phyloP scores from a whole-genome alignment of 75 land plant species.

The Cryptomeria japonica region DNA sequence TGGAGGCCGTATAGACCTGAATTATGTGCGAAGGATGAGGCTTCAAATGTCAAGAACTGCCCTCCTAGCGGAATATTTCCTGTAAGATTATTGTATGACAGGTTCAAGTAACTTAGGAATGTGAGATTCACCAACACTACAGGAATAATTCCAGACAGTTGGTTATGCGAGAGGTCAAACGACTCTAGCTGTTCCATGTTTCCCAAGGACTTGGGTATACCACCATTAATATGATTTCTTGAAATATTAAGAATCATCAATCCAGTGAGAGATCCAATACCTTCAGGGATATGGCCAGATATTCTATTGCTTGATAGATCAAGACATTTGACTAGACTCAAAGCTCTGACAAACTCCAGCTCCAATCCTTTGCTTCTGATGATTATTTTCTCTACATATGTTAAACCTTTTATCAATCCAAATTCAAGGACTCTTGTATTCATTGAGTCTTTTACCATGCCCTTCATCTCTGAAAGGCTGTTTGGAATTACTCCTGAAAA shows the following conservation, averaged over 20 bases:
- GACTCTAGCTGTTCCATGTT: neutral
- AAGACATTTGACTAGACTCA: slow-evolving; percentile 39
- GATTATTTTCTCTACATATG: slow-evolving; percentile 32
- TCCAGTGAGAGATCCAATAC: slow-evolving; percentile 27
- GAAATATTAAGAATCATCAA: slow-evolving; percentile 51
- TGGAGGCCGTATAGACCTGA: slow-evolving; percentile 14
- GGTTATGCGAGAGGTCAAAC: slow-evolving; percentile 21
- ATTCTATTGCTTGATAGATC: slow-evolving; percentile 60
- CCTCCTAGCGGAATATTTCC: slow-evolving; percentile 12
- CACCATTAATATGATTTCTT: slow-evolving; percentile 17
- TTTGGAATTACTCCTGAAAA: neutral
- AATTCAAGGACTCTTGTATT: neutral
- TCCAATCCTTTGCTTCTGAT: slow-evolving; percentile 49
- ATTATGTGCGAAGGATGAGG: slow-evolving; percentile 13
- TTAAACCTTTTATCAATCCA: neutral
- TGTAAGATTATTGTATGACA: slow-evolving; percentile 19
- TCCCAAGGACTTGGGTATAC: slow-evolving; percentile 15
- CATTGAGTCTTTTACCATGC: neutral
- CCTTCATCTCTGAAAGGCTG: neutral
- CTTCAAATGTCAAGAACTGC: slow-evolving; percentile 13
- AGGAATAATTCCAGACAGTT: slow-evolving; percentile 24
- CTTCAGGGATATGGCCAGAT: slow-evolving; percentile 42
- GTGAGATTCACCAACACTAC: neutral
- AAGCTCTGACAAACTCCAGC: slow-evolving; percentile 26
- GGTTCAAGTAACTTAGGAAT: slow-evolving; percentile 1